These are phyloP conservation scores for Citrus trifoliata DNA, from an alignment of 345 rosid genomes.

Conservation along the genomic window DNA sequence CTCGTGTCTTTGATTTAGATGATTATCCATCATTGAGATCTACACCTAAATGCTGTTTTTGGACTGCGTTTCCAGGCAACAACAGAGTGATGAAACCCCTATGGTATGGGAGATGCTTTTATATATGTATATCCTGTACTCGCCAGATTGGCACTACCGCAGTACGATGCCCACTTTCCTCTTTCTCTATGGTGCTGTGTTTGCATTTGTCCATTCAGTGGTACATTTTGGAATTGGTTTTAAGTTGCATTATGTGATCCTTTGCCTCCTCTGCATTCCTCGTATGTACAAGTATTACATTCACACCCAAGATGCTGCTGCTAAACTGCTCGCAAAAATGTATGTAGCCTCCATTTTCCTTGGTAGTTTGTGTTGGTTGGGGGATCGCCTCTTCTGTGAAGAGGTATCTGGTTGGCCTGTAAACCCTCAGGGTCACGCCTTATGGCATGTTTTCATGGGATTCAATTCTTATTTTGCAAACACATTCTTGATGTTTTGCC, in stretches of 20 bases:
- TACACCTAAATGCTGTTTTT: background rate
- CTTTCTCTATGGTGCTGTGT: conserved; percentile 79
- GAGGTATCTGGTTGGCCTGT: conserved; percentile 56
- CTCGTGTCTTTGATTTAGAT: background rate
- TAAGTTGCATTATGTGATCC: conserved; percentile 78
- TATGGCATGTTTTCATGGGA: conserved; percentile 92
- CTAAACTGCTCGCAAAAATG: conserved; percentile 70
- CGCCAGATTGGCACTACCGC: conserved; percentile 98
- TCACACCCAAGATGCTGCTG: conserved; percentile 58
- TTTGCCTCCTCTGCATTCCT: conserved; percentile 83
- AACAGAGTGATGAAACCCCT: conserved; percentile 94
- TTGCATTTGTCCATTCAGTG: conserved; percentile 65
- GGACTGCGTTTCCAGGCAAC: conserved; percentile 57
- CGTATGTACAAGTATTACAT: conserved; percentile 96
- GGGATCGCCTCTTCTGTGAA: conserved; percentile 64
- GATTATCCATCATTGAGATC: background rate
- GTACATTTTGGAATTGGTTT: conserved; percentile 72
- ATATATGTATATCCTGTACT: conserved; percentile 86
- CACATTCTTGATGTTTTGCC: conserved; percentile 95
- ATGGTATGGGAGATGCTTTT: conserved; percentile 99
- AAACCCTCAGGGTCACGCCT: conserved; percentile 91
- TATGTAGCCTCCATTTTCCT: conserved; percentile 63
- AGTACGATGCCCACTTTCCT: conserved; percentile 95
- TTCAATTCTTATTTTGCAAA: conserved; percentile 83
- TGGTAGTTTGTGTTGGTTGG: conserved; percentile 69